Evolutionary conservation across 2,329 filamentous ascomycete species (phyloP).

Genomic region (Xylaria sp.): DNA sequence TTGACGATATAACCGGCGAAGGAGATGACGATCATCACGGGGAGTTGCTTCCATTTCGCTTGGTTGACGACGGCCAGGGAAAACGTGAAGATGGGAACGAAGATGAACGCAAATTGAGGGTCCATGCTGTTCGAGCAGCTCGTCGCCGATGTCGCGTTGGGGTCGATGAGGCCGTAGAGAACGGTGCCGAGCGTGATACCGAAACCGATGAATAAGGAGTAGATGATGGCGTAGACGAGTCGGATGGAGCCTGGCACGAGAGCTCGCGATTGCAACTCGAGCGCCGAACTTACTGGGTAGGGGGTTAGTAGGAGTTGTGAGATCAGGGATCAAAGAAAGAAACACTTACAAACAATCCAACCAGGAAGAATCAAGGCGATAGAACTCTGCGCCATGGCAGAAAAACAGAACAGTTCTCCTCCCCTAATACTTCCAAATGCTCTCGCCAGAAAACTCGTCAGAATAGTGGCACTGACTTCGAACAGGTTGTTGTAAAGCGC

Average conservation of each 20-base stretch:
- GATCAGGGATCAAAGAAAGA: background rate
- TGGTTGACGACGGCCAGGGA: constrained; percentile 74
- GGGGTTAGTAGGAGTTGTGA: constrained; percentile 3
- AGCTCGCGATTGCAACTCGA: constrained; percentile 65
- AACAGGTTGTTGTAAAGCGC: constrained; percentile 58
- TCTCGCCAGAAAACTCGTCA: constrained; percentile 65
- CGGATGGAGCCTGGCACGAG: constrained; percentile 67
- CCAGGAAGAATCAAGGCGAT: constrained; percentile 71
- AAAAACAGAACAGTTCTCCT: constrained; percentile 62
- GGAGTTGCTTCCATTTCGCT: constrained; percentile 74
- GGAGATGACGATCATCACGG: constrained; percentile 69
- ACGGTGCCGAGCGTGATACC: constrained; percentile 53
- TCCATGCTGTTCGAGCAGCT: constrained; percentile 30
- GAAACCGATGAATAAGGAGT: constrained; percentile 66
- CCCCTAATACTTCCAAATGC: constrained; percentile 60
- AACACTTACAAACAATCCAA: constrained; percentile 39
- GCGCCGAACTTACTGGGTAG: constrained; percentile 32
- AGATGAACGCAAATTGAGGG: constrained; percentile 54
- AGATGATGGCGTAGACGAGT: constrained; percentile 70
- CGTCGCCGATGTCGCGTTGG: constrained; percentile 35
- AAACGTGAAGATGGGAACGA: constrained; percentile 67
- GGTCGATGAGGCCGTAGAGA: constrained; percentile 42
- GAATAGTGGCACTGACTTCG: constrained; percentile 51
- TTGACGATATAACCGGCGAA: constrained; percentile 71
- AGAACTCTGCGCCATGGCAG: constrained; percentile 64